Conservation (phyloP, 495 filamentous ascomycete genomes). For the Aspergillus egyptiacus region DNA sequence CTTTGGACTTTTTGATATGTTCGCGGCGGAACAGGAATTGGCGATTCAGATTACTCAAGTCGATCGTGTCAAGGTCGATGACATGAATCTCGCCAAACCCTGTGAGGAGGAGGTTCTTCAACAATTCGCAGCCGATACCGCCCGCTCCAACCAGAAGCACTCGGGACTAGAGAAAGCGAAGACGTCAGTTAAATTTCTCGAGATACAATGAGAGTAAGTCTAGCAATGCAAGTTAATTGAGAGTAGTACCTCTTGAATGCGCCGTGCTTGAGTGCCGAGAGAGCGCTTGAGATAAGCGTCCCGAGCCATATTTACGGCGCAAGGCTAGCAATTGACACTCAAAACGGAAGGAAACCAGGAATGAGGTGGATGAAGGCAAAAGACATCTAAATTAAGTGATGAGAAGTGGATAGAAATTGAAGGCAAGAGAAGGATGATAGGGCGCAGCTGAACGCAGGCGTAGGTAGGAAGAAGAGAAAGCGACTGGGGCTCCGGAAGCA, state of each 20-base stretch:
- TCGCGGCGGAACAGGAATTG: conserved; percentile 97
- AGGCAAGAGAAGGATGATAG: not conserved
- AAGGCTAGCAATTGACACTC: conserved; percentile 1
- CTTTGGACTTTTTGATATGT: conserved; percentile 97
- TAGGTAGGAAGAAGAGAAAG: conserved; percentile 17
- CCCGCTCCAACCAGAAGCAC: conserved; percentile 94
- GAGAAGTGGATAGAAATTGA: not conserved
- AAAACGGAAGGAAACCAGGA: conserved; percentile 3
- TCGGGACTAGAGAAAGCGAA: conserved; percentile 53
- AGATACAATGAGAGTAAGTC: too few species aligned
- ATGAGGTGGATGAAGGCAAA: conserved; percentile 5
- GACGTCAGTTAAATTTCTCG: conserved; percentile 14
- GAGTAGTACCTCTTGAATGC: conserved; percentile 64
- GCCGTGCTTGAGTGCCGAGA: conserved; percentile 52
- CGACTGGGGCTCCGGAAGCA: conserved; percentile 8
- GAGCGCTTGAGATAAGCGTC: conserved; percentile 56
- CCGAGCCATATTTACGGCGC: conserved; percentile 41
- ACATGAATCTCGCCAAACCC: conserved; percentile 95
- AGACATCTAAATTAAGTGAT: conserved; percentile 13
- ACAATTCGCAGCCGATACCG: conserved; percentile 93
- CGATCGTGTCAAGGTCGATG: conserved; percentile 96
- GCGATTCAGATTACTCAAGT: conserved; percentile 94
- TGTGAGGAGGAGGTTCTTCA: conserved; percentile 91
- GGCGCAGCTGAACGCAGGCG: conserved; percentile 9
- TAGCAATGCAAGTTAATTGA: too few species aligned